These are phyloP conservation scores for Haplographium delicatum DNA, from an alignment of 495 filamentous ascomycete species.

Conservation along the genomic window DNA sequence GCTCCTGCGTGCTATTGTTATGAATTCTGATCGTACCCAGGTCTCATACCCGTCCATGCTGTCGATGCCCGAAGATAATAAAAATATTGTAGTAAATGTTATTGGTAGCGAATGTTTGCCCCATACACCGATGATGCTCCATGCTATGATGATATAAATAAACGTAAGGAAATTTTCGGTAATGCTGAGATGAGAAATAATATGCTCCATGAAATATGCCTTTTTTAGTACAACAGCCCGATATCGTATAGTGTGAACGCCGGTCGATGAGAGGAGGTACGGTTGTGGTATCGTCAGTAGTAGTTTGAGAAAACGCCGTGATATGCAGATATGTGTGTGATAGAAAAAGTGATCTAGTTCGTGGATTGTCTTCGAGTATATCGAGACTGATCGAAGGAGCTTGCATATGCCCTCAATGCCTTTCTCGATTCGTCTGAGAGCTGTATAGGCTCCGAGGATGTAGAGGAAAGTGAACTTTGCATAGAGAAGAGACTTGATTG, in stretches of 20 bases:
- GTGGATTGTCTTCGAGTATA: slow-evolving; percentile 45
- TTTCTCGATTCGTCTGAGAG: slow-evolving; percentile 71
- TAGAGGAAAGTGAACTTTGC: slow-evolving; percentile 53
- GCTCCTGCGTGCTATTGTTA: not conserved
- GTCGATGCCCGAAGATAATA: not conserved
- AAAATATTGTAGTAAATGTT: not conserved
- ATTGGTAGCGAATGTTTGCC: not conserved
- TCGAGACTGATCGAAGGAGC: slow-evolving; percentile 79
- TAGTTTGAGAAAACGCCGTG: slow-evolving; percentile 17
- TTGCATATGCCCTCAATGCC: slow-evolving; percentile 80
- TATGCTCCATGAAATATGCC: slow-evolving; percentile 15
- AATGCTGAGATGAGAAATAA: slow-evolving; percentile 10
- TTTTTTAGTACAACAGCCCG: slow-evolving; percentile 12
- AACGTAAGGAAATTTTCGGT: slow-evolving; percentile 14
- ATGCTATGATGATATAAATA: slow-evolving; percentile 1
- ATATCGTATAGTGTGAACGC: slow-evolving; percentile 18
- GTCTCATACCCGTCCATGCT: not conserved
- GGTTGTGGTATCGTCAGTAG: slow-evolving; percentile 20
- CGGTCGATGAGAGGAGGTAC: slow-evolving; percentile 24
- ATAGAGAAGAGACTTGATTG: slow-evolving; percentile 81
- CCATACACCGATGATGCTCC: not conserved
- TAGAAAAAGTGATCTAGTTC: slow-evolving; percentile 7
- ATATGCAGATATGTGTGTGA: slow-evolving; percentile 13
- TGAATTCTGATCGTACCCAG: not conserved
- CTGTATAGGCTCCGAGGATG: slow-evolving; percentile 44